Conservation (phyloP, 768 basidiomycete species). For the Leccinum arenicola region DNA sequence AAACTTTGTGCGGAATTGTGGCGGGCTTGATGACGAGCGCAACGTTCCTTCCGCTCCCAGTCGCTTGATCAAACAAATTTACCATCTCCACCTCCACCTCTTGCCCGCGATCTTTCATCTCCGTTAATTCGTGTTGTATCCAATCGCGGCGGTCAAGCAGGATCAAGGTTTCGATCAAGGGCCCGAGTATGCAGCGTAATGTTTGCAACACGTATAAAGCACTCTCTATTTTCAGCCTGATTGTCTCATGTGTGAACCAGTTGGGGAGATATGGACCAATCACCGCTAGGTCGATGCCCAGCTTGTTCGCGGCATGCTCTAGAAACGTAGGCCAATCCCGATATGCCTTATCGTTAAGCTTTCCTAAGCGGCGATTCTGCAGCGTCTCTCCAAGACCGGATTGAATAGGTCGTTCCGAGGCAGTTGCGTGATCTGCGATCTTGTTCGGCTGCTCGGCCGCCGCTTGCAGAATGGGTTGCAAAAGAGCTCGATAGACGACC, state of each 20-base stretch:
- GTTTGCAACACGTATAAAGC: conserved; percentile 60
- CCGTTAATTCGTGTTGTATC: conserved; percentile 43
- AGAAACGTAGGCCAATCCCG: conserved; percentile 48
- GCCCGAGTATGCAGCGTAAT: conserved; percentile 66
- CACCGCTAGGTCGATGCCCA: conserved; percentile 20
- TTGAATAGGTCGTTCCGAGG: conserved; percentile 10
- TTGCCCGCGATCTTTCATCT: conserved; percentile 16
- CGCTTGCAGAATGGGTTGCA: conserved; percentile 36
- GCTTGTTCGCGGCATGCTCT: conserved; percentile 30
- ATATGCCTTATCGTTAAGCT: conserved; percentile 51
- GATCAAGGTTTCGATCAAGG: conserved; percentile 63
- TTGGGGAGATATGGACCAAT: conserved; percentile 16
- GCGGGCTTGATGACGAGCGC: conserved; percentile 52
- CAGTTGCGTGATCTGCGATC: neutral
- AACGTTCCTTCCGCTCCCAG: conserved; percentile 71
- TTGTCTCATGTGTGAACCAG: conserved; percentile 21
- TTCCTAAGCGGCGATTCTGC: conserved; percentile 48
- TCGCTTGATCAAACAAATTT: conserved; percentile 71
- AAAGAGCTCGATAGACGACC: conserved; percentile 68
- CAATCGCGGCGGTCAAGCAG: conserved; percentile 60
- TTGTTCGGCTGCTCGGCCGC: neutral
- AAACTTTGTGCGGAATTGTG: conserved; percentile 6
- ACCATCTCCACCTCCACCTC: conserved; percentile 44
- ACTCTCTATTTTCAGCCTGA: conserved; percentile 33
- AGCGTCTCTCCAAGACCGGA: conserved; percentile 37